Base-by-base conservation (phyloP, 2,329 filamentous ascomycete genomes). In the Chaetomium sp. region DNA sequence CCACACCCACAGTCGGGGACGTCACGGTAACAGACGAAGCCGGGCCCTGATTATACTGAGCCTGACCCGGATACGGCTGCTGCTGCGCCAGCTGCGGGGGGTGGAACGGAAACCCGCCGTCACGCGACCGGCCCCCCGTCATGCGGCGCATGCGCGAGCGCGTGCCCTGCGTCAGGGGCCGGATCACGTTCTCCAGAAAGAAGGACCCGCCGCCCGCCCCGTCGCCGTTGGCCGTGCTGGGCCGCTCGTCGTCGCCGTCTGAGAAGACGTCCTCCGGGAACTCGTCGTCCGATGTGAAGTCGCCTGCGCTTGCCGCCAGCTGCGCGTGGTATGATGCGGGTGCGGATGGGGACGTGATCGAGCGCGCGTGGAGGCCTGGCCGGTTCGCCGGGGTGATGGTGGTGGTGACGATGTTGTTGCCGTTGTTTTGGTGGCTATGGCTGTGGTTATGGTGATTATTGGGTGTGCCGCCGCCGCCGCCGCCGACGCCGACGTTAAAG, bases 271-370 rank as follows among this genome's bases (percentile, higher is more conserved):
- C 70, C 50, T 91, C 88, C 1, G 82, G 80, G 51, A 84, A 81
- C 70, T 97, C 93, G 64, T 96, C 92, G 64, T 96, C 90, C 0
- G 90, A 92, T 2, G 87, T 81, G 57, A 91, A 83, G 13, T 90
- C 87, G 45, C 81, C 58, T 2, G 59, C 82, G 62, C 19, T 16
- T 19, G 56, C 29, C 10, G 23, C 33, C 5, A 85, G 81, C 38
- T 82, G 82, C 12, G 80, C 75, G 67, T 87, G 81, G 70, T 85
- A 83, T 8, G 82, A 83, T 6, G 82, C 77, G 12, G 86, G 80
- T 6, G 84, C 81, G 8, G 86, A 86, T 0, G 94, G 93, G 0
- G 92, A 96, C 0, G 94, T 97, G 59, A 96, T 85, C 13, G 92
- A 96, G 21, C 94, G 88, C 6, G 87, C 85, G 74, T 97, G 93